phyloP scores from a whole-genome alignment of 176 grass and related monocot genomes.

The Typha latifolia region DNA sequence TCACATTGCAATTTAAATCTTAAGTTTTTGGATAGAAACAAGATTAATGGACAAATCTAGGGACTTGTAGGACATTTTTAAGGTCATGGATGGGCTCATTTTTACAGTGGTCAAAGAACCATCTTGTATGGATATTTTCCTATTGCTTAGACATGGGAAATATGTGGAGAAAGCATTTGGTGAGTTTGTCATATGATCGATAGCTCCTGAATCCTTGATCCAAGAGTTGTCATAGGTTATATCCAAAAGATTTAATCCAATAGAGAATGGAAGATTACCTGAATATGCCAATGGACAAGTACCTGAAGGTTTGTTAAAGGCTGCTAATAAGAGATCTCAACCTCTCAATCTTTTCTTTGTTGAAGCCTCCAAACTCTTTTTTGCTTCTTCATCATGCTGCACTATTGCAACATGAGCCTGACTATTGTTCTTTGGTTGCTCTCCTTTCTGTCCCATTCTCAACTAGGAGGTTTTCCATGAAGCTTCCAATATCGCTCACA shows the following conservation, averaged over 20 bases:
- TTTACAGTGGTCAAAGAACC: background rate
- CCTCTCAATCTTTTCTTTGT: too few species aligned
- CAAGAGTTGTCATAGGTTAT: background rate
- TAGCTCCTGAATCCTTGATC: background rate
- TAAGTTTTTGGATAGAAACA: background rate
- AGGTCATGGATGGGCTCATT: background rate
- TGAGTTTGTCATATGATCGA: background rate
- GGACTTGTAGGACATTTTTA: conserved; percentile 8
- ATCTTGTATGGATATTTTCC: too few species aligned
- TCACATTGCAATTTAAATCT: conserved; percentile 1
- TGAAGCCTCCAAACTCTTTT: background rate
- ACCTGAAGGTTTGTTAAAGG: background rate
- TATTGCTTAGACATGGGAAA: background rate
- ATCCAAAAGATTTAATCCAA: background rate
- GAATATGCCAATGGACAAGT: background rate
- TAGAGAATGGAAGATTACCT: background rate
- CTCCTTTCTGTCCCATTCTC: background rate
- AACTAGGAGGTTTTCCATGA: background rate
- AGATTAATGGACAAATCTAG: background rate
- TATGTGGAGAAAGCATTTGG: background rate
- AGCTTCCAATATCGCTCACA: background rate
- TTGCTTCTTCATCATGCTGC: background rate
- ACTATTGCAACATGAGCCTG: background rate
- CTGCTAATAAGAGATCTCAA: too few species aligned
- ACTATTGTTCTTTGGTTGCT: background rate